Evolutionary conservation across 176 grass and related monocot species (phyloP).

Genomic region (Oryza australiensis): DNA sequence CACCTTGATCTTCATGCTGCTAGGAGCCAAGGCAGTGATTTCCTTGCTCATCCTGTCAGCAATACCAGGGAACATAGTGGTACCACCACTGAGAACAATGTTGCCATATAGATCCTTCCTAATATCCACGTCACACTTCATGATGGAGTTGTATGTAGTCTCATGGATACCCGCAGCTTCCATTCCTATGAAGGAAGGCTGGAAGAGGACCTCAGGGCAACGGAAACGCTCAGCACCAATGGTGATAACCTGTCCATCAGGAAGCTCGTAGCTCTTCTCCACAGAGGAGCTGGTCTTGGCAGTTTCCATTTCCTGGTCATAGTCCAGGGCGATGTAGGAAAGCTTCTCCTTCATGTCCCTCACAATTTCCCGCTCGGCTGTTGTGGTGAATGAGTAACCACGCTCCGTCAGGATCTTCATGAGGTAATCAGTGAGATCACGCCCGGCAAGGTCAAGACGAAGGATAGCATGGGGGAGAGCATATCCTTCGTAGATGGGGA

Average conservation of each 20-base stretch:
- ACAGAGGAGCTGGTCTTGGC: conserved; percentile 81
- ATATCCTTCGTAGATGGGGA: conserved; percentile 96
- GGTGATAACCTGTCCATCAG: conserved; percentile 92
- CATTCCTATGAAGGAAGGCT: conserved; percentile 96
- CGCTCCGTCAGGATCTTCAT: conserved; percentile 98
- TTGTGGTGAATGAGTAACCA: conserved; percentile 96
- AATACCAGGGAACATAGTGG: conserved; percentile 93
- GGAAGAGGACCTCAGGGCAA: conserved; percentile 97
- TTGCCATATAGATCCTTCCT: conserved; percentile 97
- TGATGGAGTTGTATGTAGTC: conserved; percentile 98
- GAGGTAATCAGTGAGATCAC: conserved; percentile 85
- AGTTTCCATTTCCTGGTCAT: conserved; percentile 86
- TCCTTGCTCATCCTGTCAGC: conserved; percentile 98
- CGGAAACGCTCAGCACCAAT: conserved; percentile 91
- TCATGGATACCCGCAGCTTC: conserved; percentile 97
- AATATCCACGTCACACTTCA: conserved; percentile 99
- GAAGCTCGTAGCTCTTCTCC: conserved; percentile 93
- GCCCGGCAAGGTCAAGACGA: conserved; percentile 82
- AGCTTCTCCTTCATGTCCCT: conserved; percentile 98
- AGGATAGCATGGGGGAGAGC: conserved; percentile 94
- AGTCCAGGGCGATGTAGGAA: conserved; percentile 90
- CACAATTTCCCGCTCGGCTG: conserved; percentile 94
- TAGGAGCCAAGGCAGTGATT: conserved; percentile 86
- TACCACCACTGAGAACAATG: conserved; percentile 88
- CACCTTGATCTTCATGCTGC: conserved; percentile 99